Base-by-base conservation (phyloP, 306 rosid species). In the Hippophae tibetana region DNA sequence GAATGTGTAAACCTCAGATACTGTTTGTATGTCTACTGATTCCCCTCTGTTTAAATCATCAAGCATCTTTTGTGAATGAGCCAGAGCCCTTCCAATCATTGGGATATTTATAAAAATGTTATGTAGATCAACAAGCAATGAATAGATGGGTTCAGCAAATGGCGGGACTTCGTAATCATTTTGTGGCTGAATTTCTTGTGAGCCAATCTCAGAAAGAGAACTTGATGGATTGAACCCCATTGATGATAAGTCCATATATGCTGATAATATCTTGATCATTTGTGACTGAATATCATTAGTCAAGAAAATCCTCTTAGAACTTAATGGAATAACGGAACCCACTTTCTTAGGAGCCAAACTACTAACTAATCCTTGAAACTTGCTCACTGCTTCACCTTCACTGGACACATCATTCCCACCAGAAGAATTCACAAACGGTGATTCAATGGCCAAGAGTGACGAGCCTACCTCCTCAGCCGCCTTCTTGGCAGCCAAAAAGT, bases 381-480 rank as follows among this genome's bases (percentile, higher is more conserved):
- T 67, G 58, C 46, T 67, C 52, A 68, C 63, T 1, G 40, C 44
- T 45, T 70, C 82, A 61, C 46, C 60, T 14, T 77, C 80, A 64
- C 68, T 68, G 5, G 67, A 48, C 61, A 42, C 27, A 31, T 56
- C 43, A 70, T 57, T 70, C 56, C 42, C 79, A 57, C 11, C 43
- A 10, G 60, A 26, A 75, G 43, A 64, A 12, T 61, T 70, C 25
- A 77, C 76, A 8, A 71, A 63, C 0, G 80, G 74, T 0, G 83
- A 82, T 40, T 82, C 88, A 45, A 88, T 71, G 70, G 79, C 72
- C 69, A 82, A 46, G 59, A 88, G 85, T 0, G 77, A 62, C 0
- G 94, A 83, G 5, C 96, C 89, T 26, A 72, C 78, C 72, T 83
- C 80, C 41, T 67, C 58, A 6, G 96, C 94, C 13, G 80, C 86